Conservation (phyloP, 257 asterid genomes). For the Haberlea rhodopensis region DNA sequence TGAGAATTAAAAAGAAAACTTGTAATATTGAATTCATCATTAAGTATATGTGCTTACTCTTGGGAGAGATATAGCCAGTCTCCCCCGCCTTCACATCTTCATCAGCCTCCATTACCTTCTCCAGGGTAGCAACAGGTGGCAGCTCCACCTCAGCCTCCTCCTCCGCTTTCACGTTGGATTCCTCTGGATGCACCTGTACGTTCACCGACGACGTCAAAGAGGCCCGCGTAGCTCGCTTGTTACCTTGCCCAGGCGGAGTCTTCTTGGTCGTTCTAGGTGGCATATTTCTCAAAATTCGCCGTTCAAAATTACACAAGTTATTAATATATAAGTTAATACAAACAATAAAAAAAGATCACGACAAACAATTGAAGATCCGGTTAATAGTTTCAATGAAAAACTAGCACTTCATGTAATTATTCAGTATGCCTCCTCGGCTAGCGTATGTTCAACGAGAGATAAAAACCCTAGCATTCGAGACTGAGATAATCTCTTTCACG, state of each 20-base stretch:
- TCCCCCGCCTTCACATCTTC: slow-evolving; percentile 25
- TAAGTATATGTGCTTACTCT: slow-evolving; percentile 32
- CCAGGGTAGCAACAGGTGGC: background rate
- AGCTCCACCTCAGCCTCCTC: slow-evolving; percentile 28
- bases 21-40: background rate
- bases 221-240: slow-evolving; percentile 58
- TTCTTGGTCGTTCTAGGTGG: slow-evolving; percentile 69
- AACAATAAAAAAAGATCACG: background rate
- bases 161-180: slow-evolving; percentile 37
- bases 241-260: slow-evolving; percentile 72
- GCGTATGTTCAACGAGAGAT: background rate
- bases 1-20: no score
- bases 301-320: background rate
- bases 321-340: no score
- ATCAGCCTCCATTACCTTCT: slow-evolving; percentile 11
- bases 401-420: no score
- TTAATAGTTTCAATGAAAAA: background rate
- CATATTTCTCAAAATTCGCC: slow-evolving; percentile 36
- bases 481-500: no score
- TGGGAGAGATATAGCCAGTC: slow-evolving; percentile 22
- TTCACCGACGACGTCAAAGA: slow-evolving; percentile 33
- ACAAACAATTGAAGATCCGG: background rate
- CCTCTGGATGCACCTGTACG: slow-evolving; percentile 31
- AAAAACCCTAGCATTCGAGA: background rate
- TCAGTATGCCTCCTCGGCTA: background rate